These are phyloP conservation scores for Colletotrichum liriopes DNA, from an alignment of 2,329 filamentous ascomycete species.

Conservation along the genomic window DNA sequence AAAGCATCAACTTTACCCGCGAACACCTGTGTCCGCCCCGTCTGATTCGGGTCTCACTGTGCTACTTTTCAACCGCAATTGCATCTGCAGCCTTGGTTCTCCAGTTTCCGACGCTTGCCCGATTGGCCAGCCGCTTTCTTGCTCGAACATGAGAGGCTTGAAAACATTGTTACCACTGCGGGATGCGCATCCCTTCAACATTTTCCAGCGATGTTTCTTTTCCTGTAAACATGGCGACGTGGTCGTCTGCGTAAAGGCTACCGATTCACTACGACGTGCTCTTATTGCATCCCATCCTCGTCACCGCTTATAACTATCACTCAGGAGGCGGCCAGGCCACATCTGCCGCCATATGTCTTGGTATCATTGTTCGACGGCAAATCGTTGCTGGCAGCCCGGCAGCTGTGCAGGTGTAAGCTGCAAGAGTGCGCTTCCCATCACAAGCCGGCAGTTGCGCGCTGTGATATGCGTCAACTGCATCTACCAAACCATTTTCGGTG, in stretches of 20 bases:
- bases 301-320: too few species aligned
- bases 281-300: neutral
- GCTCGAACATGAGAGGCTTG: neutral
- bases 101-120: too few species aligned
- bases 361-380: neutral
- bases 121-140: neutral
- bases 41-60: too few species aligned
- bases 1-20: conserved; percentile 10
- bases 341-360: conserved; percentile 8
- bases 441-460: neutral
- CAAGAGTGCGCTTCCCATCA: conserved; percentile 8
- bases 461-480: neutral
- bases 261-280: neutral
- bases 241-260: neutral
- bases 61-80: too few species aligned
- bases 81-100: too few species aligned
- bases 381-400: neutral
- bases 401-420: conserved; percentile 7
- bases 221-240: neutral
- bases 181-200: neutral
- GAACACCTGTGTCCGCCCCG: neutral
- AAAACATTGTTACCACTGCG: neutral
- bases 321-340: neutral
- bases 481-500: neutral
- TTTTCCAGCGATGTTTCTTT: neutral